Conservation (phyloP, 1,139 yeast genomes). For the Kodamaea sp. region DNA sequence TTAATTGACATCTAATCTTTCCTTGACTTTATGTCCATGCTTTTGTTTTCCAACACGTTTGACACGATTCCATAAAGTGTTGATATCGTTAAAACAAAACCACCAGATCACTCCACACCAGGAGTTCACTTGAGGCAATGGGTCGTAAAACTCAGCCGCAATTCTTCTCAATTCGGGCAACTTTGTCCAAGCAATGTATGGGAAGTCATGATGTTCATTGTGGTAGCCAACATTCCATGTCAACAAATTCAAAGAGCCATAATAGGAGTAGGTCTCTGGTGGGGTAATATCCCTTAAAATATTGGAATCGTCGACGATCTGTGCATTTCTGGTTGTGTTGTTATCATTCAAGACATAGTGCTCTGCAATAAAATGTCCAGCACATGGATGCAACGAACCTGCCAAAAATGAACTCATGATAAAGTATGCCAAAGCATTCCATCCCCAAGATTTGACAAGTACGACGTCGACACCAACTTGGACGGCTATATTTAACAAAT, state of each 20-base stretch:
- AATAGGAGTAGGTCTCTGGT: constrained; percentile 83
- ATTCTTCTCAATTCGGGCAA: constrained; percentile 64
- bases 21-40: constrained; percentile 28
- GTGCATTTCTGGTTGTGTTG: constrained; percentile 42
- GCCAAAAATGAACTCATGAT: constrained; percentile 81
- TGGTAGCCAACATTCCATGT: constrained; percentile 96
- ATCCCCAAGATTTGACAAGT: constrained; percentile 62
- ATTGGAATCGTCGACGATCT: constrained; percentile 19
- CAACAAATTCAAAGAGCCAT: constrained; percentile 72
- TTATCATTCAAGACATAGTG: constrained; percentile 72
- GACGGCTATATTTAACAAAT: constrained; percentile 62
- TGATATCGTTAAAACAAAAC: constrained; percentile 68
- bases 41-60: constrained; percentile 55
- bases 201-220: constrained; percentile 94
- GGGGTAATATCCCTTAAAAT: constrained; percentile 47
- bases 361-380: constrained; percentile 94
- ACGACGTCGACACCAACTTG: constrained; percentile 61
- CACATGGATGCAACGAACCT: constrained; percentile 90
- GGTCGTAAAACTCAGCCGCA: constrained; percentile 81
- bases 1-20: constrained; percentile 1
- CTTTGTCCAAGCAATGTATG: constrained; percentile 88
- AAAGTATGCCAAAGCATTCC: constrained; percentile 64
- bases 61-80: constrained; percentile 78
- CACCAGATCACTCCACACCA: constrained; percentile 80
- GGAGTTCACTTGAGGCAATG: constrained; percentile 73